These are phyloP conservation scores for Podospora sp. DNA, from an alignment of 495 filamentous ascomycete genomes.

Conservation along the genomic window DNA sequence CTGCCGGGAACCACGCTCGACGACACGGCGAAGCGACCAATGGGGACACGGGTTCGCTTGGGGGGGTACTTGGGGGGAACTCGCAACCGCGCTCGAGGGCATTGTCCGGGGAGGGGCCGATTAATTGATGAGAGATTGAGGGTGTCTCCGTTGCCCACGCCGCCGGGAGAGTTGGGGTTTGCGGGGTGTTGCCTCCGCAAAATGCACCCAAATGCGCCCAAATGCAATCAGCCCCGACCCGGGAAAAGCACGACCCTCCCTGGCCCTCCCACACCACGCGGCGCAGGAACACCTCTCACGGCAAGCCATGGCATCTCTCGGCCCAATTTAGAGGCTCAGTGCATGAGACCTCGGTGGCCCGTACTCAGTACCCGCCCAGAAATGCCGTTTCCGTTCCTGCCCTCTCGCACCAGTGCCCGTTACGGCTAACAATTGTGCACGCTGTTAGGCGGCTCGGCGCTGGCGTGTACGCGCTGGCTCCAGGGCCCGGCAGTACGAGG, in stretches of 20 bases:
- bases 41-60: constrained; percentile 11
- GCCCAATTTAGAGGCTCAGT: background rate
- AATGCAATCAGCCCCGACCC: constrained; percentile 27
- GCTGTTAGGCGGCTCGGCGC: no score
- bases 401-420: background rate
- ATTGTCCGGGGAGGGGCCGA: constrained; percentile 26
- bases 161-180: constrained; percentile 16
- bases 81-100: no score
- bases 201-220: no score
- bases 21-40: constrained; percentile 21
- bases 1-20: constrained; percentile 27
- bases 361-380: constrained; percentile 2
- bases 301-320: background rate
- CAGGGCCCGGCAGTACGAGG: background rate
- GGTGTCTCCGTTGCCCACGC: constrained; percentile 15
- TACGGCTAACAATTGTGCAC: no score
- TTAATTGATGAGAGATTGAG: constrained; percentile 27
- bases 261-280: background rate
- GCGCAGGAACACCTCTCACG: background rate
- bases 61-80: no score
- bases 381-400: background rate
- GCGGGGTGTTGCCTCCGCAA: constrained; percentile 30
- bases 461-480: background rate
- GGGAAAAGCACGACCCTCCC: constrained; percentile 23
- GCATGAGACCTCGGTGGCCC: background rate